A percentile compares a stretch with the other conserved stretches of the same genome.
phyloP scores from a whole-genome alignment of 1,284 basidiomycete genomes.

The Apiotrichum mycotoxinovorans region DNA sequence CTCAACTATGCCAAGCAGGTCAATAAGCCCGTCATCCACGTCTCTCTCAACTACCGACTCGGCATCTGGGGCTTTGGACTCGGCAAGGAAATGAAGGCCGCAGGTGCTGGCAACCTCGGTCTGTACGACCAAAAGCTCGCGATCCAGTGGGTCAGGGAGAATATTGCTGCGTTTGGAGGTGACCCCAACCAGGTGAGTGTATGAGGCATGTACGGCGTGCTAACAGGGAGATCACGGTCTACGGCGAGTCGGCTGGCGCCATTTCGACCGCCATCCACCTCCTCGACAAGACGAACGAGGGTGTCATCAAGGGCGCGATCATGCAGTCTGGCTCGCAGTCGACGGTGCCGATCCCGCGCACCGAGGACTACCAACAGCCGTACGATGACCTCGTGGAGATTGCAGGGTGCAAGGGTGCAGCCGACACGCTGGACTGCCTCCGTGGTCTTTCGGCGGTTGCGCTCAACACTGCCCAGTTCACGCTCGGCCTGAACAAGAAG shows the following conservation, averaged over 20 bases:
- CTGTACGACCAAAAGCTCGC: constrained; percentile 51
- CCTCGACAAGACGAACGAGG: constrained; percentile 28
- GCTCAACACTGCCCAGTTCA: constrained; percentile 27
- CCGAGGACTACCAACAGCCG: constrained; percentile 29
- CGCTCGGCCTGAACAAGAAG: neutral
- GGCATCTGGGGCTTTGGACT: constrained; percentile 50
- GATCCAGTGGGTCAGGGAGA: constrained; percentile 54
- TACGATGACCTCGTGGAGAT: constrained; percentile 34
- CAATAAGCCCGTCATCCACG: constrained; percentile 46
- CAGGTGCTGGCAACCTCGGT: constrained; percentile 45
- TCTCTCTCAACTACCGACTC: constrained; percentile 52
- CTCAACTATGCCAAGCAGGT: constrained; percentile 12
- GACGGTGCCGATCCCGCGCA: constrained; percentile 30
- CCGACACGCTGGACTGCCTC: constrained; percentile 36
- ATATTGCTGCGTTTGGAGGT: constrained; percentile 55
- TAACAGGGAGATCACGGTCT: no score
- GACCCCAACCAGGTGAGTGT: constrained; percentile 48
- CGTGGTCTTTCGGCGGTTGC: constrained; percentile 25
- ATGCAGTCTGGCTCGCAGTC: constrained; percentile 48
- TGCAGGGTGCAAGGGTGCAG: constrained; percentile 19
- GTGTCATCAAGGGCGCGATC: constrained; percentile 47
- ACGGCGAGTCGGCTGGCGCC: constrained; percentile 49
- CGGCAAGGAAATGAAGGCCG: constrained; percentile 38
- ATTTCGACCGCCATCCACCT: constrained; percentile 40
- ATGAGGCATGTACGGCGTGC: no score